These are phyloP conservation scores for Aspergillus eucalypticola DNA, from an alignment of 2,329 filamentous ascomycete species.

Conservation along the genomic window DNA sequence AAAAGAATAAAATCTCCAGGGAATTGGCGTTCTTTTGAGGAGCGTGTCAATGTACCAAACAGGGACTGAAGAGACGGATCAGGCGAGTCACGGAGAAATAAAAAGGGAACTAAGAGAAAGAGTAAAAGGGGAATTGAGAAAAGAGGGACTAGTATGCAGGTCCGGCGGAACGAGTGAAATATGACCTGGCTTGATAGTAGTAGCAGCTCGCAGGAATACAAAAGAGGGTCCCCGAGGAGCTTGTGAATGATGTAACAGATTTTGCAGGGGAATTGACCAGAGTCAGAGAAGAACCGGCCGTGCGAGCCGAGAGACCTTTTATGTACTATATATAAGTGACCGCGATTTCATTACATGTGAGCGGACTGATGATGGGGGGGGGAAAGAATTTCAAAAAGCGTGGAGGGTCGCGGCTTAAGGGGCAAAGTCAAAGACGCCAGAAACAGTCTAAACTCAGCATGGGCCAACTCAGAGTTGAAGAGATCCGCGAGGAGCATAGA, in stretches of 20 bases:
- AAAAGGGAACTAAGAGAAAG: no score
- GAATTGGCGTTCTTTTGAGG: not conserved
- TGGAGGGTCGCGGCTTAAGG: slow-evolving; percentile 3
- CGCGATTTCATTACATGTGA: not conserved
- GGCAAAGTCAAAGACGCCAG: not conserved
- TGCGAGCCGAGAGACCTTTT: not conserved
- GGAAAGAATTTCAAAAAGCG: not conserved
- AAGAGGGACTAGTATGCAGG: not conserved
- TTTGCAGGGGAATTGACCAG: not conserved
- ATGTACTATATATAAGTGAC: not conserved
- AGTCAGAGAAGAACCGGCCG: not conserved
- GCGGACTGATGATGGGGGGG: not conserved
- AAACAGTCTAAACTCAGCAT: slow-evolving; percentile 2
- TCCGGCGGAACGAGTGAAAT: not conserved
- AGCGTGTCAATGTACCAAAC: not conserved
- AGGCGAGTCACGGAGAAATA: not conserved
- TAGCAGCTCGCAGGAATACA: not conserved
- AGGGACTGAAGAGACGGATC: not conserved
- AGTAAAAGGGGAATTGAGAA: not conserved
- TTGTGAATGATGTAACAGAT: not conserved
- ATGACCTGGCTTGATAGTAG: not conserved
- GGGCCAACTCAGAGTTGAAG: slow-evolving; percentile 1
- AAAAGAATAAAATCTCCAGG: not conserved
- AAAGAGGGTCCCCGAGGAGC: not conserved
- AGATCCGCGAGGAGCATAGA: not conserved